A percentile compares a stretch with the other conserved stretches of the same genome.
These are phyloP conservation scores for Russula griseocarnosa DNA, from an alignment of 768 basidiomycete species.

Conservation along the genomic window DNA sequence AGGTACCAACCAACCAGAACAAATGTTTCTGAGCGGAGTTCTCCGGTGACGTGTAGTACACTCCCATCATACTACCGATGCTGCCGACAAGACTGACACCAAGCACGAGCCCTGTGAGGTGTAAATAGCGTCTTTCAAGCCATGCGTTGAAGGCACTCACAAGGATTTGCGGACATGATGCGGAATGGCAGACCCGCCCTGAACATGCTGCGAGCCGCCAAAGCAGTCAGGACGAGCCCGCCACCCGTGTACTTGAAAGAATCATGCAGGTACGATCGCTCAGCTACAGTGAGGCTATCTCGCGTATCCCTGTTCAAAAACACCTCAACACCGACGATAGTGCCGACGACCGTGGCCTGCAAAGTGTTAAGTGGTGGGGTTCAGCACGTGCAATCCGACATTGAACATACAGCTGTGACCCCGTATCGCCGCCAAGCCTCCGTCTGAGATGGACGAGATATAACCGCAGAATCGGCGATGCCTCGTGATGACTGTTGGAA, in stretches of 20 bases:
- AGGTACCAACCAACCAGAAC: slow-evolving; percentile 65
- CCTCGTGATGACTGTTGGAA: slow-evolving; percentile 39
- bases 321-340: slow-evolving; percentile 57
- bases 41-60: slow-evolving; percentile 73
- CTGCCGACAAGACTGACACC: slow-evolving; percentile 75
- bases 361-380: slow-evolving; percentile 7
- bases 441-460: slow-evolving; percentile 37
- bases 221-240: slow-evolving; percentile 71
- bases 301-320: slow-evolving; percentile 78
- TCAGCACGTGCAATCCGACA: neutral
- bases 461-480: slow-evolving; percentile 46
- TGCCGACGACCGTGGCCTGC: slow-evolving; percentile 69
- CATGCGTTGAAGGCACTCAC: slow-evolving; percentile 38
- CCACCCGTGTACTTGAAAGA: slow-evolving; percentile 82
- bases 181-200: slow-evolving; percentile 54
- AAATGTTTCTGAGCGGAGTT: slow-evolving; percentile 71
- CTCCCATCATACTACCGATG: slow-evolving; percentile 84
- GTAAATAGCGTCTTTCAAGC: neutral
- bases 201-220: slow-evolving; percentile 77
- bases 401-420: slow-evolving; percentile 51
- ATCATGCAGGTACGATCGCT: slow-evolving; percentile 68
- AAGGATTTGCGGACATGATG: slow-evolving; percentile 82
- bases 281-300: slow-evolving; percentile 55
- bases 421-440: slow-evolving; percentile 49
- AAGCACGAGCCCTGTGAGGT: slow-evolving; percentile 62